Conservation (phyloP, 2,329 filamentous ascomycete genomes). For the Phialophora tarda region DNA sequence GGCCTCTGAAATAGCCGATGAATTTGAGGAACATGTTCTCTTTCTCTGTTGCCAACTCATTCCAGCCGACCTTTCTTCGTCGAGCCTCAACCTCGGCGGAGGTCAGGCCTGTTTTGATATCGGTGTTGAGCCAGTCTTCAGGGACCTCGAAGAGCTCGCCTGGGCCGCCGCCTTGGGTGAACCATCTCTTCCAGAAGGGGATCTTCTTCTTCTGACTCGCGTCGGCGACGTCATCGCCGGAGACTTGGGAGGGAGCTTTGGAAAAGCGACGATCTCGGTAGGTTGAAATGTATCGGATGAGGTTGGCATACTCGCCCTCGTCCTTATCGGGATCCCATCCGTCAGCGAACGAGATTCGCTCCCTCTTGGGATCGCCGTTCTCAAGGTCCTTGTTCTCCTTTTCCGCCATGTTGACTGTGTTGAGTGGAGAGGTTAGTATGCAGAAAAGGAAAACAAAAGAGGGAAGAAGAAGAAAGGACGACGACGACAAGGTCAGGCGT, state of each 20-base stretch:
- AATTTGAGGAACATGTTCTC: slow-evolving; percentile 77
- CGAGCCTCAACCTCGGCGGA: slow-evolving; percentile 65
- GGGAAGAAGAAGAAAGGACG: slow-evolving; percentile 35
- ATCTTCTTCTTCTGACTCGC: slow-evolving; percentile 55
- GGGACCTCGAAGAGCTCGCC: slow-evolving; percentile 57
- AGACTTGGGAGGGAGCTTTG: slow-evolving; percentile 48
- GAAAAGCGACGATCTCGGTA: slow-evolving; percentile 65
- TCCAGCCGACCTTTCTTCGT: slow-evolving; percentile 70
- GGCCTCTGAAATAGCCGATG: slow-evolving; percentile 75
- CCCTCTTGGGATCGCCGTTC: slow-evolving; percentile 41
- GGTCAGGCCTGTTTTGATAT: slow-evolving; percentile 69
- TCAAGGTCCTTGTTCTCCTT: slow-evolving; percentile 42
- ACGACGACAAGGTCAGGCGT: slow-evolving; percentile 39
- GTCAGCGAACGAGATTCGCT: slow-evolving; percentile 42
- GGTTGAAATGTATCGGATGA: slow-evolving; percentile 71
- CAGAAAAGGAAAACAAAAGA: slow-evolving; percentile 37
- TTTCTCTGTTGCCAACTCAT: slow-evolving; percentile 75
- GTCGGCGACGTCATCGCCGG: slow-evolving; percentile 50
- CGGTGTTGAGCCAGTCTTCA: slow-evolving; percentile 72
- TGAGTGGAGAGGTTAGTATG: slow-evolving; percentile 41
- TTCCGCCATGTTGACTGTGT: slow-evolving; percentile 40
- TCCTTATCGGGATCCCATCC: slow-evolving; percentile 42
- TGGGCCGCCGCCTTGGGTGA: slow-evolving; percentile 39
- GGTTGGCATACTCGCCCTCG: slow-evolving; percentile 67
- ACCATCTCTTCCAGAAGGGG: slow-evolving; percentile 65